Base-by-base conservation (phyloP, 495 filamentous ascomycete genomes). In the Parachaetomium inaequale region DNA sequence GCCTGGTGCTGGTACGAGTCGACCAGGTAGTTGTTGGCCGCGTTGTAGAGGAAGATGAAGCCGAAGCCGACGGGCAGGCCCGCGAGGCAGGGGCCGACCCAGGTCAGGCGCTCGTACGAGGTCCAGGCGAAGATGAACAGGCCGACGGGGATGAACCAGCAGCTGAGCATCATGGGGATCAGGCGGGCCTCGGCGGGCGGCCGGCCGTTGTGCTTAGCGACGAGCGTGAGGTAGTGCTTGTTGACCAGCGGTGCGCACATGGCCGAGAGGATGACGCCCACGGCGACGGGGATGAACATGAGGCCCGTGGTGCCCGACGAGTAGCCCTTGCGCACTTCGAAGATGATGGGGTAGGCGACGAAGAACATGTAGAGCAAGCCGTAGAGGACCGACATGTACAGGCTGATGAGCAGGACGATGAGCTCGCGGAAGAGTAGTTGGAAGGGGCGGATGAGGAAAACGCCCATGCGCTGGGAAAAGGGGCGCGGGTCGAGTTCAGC, bases 121-220 rank as follows among this genome's bases (percentile, higher is more conserved):
- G 87, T 84, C 90, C 90, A 93, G 36, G 88, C 90, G 73, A 93
- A 93, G 71, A 93, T 89, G 74, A 93, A 92, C 7, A 92, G 76
- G 14, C 88, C 88, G 50, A 89, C 76, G 0, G 89, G 88, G 66
- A 93, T 84, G 64, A 83, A 81, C 88, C 89, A 93, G 80, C 90
- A 93, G 29, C 84, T 85, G 21, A 80, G 69, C 90, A 95, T 93
- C 89, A 93, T 93, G 14, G 90, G 89, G 56, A 92, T 88, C 10
- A 95, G 78, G 46, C 91, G 84, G 11, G 81, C 74, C 69, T 95
- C 91, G 14, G 90, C 85, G 2, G 89, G 89, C 2, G 90, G 90
- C 46, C 83, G 82, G 63, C 88, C 88, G 66, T 82, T 78, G 72
- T 86, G 76, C 65, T 85, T 81, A 1, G 68, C 55, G 29, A 79